Evolutionary conservation across 2,329 filamentous ascomycete species (phyloP).

Genomic region (Neopestalotiopsis sp.): DNA sequence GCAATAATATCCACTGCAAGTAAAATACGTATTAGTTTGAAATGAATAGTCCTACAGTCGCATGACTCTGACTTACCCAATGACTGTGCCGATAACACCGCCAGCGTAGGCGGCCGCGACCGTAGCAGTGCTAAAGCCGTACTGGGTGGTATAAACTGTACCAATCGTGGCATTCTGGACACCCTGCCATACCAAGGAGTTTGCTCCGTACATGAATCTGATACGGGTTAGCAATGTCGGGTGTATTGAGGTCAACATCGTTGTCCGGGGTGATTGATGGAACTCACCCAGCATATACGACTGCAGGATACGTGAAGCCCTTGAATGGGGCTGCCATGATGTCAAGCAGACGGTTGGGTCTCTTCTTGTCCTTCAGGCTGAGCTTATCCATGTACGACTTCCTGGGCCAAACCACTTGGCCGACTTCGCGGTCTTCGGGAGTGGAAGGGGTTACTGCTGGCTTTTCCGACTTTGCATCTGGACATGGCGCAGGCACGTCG

Average conservation of each 20-base stretch:
- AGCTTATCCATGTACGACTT: conserved; percentile 46
- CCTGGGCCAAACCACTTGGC: conserved; percentile 37
- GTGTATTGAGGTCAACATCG: background rate
- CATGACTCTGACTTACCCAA: conserved; percentile 29
- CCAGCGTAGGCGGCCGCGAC: conserved; percentile 35
- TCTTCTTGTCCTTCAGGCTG: conserved; percentile 39
- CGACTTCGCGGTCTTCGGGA: conserved; percentile 30
- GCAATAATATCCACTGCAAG: conserved; percentile 31
- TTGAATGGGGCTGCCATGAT: conserved; percentile 39
- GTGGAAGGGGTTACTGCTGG: background rate
- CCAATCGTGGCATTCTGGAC: conserved; percentile 38
- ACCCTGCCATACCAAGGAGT: conserved; percentile 39
- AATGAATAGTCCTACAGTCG: conserved; percentile 17
- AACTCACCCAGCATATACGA: conserved; percentile 45
- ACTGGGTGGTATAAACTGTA: conserved; percentile 37
- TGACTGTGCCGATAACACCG: conserved; percentile 24
- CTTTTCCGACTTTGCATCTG: background rate
- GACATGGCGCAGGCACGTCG: background rate
- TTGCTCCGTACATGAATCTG: conserved; percentile 39
- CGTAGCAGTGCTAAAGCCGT: conserved; percentile 36
- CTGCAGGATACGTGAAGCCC: conserved; percentile 36
- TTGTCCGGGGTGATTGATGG: background rate
- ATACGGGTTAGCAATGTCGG: background rate
- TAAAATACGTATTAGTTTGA: no score
- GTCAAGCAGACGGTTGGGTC: conserved; percentile 43